phyloP scores from a whole-genome alignment of 176 grass and related monocot genomes.

The Puya raimondii region DNA sequence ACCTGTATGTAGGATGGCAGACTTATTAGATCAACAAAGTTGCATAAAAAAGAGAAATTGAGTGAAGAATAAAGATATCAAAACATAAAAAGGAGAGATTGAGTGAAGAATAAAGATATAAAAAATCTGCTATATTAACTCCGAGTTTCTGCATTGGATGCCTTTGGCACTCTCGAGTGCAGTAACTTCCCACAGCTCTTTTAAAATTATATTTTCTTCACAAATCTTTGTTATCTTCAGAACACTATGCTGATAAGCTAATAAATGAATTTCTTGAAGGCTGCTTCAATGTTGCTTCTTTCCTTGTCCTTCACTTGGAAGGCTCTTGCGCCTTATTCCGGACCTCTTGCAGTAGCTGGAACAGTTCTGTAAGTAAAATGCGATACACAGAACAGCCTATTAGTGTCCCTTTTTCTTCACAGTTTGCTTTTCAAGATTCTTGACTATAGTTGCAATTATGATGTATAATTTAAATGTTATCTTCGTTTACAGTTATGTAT shows the following conservation, averaged over 20 bases:
- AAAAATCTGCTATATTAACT: no score
- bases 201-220: background rate
- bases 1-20: no score
- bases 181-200: background rate
- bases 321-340: slow-evolving; percentile 80
- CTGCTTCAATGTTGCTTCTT: slow-evolving; percentile 80
- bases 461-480: slow-evolving; percentile 24
- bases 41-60: no score
- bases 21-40: no score
- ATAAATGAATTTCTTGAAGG: slow-evolving; percentile 33
- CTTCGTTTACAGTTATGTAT: slow-evolving; percentile 56
- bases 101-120: no score
- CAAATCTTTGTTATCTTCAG: background rate
- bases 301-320: slow-evolving; percentile 89
- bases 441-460: background rate
- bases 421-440: background rate
- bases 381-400: slow-evolving; percentile 5
- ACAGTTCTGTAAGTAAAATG: slow-evolving; percentile 78
- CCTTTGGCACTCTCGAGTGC: no score
- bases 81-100: no score
- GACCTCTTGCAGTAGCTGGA: slow-evolving; percentile 76
- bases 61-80: no score
- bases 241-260: background rate
- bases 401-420: slow-evolving; percentile 6
- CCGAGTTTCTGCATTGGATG: no score